These are phyloP conservation scores for Emmonsiellopsis sp. DNA, from an alignment of 2,329 filamentous ascomycete genomes.

Conservation along the genomic window DNA sequence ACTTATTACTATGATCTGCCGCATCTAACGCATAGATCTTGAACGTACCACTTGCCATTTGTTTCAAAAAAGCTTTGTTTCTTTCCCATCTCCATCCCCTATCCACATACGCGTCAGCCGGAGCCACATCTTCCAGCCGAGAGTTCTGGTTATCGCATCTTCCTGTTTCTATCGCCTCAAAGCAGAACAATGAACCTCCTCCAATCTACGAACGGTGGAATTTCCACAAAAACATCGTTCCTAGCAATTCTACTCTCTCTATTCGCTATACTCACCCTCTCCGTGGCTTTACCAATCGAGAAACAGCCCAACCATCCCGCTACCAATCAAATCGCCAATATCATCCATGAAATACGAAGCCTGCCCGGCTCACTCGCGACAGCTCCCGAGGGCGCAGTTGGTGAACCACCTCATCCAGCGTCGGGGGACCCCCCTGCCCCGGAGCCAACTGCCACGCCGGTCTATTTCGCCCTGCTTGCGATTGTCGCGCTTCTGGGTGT, in stretches of 20 bases:
- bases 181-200: neutral
- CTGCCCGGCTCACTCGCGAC: neutral
- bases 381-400: constrained; percentile 1
- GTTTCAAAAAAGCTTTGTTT: too few species aligned
- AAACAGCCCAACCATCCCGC: neutral
- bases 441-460: neutral
- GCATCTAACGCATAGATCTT: too few species aligned
- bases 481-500: neutral
- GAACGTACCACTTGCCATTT: too few species aligned
- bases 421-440: neutral
- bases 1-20: too few species aligned
- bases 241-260: neutral
- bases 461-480: neutral
- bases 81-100: too few species aligned
- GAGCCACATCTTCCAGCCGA: too few species aligned
- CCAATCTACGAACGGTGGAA: neutral
- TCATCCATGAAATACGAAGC: neutral
- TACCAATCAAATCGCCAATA: neutral
- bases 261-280: neutral
- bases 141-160: neutral
- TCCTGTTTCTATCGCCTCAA: neutral
- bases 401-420: neutral
- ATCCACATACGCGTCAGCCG: too few species aligned
- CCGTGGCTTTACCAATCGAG: neutral
- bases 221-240: neutral